Conservation (phyloP, 148 eudicot species). For the Rhododendron williamsianum region DNA sequence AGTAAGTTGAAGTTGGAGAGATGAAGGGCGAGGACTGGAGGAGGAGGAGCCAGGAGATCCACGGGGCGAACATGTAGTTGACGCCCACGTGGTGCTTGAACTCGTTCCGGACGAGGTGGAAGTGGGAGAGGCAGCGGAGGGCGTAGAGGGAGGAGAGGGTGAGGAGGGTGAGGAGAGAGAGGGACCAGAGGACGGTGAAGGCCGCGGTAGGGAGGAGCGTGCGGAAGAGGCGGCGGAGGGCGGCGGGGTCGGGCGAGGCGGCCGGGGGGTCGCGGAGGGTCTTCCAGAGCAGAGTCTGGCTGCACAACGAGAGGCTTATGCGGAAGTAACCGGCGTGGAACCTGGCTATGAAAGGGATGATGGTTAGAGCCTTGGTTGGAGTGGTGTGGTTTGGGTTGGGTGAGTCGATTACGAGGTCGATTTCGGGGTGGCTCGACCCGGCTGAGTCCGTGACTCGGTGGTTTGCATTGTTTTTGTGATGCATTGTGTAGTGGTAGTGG, state of each 20-base stretch:
- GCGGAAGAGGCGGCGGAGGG: constrained; percentile 14
- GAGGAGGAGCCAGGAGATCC: constrained; percentile 52
- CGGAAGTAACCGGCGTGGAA: constrained; percentile 47
- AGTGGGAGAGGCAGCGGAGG: constrained; percentile 26
- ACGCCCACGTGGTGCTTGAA: constrained; percentile 61
- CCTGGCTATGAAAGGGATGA: constrained; percentile 11
- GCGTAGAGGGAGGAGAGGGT: constrained; percentile 23
- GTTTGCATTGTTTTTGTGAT: not conserved
- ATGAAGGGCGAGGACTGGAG: constrained; percentile 57
- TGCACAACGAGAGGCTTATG: constrained; percentile 35
- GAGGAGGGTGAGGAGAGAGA: constrained; percentile 21
- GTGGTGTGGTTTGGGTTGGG: not conserved
- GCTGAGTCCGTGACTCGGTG: not conserved
- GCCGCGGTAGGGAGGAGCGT: constrained; percentile 27
- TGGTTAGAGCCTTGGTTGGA: not conserved
- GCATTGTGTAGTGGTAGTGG: not conserved
- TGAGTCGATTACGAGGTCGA: constrained; percentile 1
- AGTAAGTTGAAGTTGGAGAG: constrained; percentile 2
- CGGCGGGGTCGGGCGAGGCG: constrained; percentile 3
- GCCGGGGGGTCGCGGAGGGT: constrained; percentile 30
- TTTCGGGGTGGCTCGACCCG: not conserved
- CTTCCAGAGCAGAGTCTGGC: constrained; percentile 47
- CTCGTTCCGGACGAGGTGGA: constrained; percentile 36
- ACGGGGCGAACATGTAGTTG: constrained; percentile 69
- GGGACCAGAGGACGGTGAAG: constrained; percentile 30